Base-by-base conservation (phyloP, 2,329 filamentous ascomycete genomes). In the Phaeophleospora eucalypticola region DNA sequence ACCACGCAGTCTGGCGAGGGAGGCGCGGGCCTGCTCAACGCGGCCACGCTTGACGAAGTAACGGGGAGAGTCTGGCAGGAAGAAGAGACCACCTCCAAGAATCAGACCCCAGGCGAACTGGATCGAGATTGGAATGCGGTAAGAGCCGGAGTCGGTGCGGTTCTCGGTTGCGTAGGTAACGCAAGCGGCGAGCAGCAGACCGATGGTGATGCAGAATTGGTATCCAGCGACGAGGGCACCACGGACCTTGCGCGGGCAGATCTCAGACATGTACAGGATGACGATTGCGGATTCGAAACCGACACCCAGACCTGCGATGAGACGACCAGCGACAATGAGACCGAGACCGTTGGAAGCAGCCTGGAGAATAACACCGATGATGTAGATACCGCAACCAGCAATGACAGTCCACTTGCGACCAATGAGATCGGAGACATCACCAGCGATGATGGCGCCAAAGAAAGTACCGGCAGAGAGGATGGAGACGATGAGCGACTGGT, bases 211-310 rank as follows among this genome's bases (percentile, higher is more conserved):
- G 67, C 82, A 88, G 75, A 89, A 89, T 65, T 90, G 86, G 73
- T 90, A 90, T 3, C 84, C 85, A 1, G 84, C 81, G n/a, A 91
- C 87, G 41, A 90, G 78, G 45, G 86, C 83, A 63, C 86, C 86
- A 62, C 87, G 81, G 55, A 93, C 83, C 48, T 65, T 64, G 39
- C 51, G 46, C 10, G 62, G 63, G 58, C 56, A 68, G 64, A 90
- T 87, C 71, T 90, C 87, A 40, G 84, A 88, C 87, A 93, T 91
- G 79, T 93, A 90, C 51, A 89, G 75, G 63, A 89, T 87, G 68
- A 89, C 82, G 60, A 89, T 82, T 60, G 86, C 84, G 7, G 84
- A 88, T 58, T 87, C 84, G 65, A 89, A 89, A 63, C 86, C 87
- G 60, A 89, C 85, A 75, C 87, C 87, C 46, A 89, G 66, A 66